A percentile compares a stretch with the other conserved stretches of the same genome.
These are phyloP conservation scores for Casuarina cunninghamiana DNA, from an alignment of 306 rosid species.

Conservation along the genomic window DNA sequence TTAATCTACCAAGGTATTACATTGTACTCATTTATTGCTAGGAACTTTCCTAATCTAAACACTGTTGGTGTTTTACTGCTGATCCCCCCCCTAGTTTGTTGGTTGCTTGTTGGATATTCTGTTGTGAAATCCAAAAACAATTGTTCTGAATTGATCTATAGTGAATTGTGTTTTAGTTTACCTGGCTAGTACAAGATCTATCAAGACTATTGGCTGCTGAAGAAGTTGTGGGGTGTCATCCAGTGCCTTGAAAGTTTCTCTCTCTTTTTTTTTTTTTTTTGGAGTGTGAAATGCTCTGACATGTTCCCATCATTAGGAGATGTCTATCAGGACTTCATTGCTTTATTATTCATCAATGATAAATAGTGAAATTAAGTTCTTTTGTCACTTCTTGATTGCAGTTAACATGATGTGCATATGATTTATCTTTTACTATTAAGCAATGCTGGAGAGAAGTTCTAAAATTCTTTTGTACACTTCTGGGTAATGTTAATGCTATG, in stretches of 20 bases:
- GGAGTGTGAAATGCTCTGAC: not conserved
- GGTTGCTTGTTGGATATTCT: not conserved
- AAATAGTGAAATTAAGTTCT: not conserved
- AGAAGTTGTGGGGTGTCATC: not conserved
- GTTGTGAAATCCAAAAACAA: not conserved
- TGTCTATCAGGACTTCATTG: not conserved
- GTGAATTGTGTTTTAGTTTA: not conserved
- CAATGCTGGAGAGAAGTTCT: not conserved
- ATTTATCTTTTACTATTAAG: not conserved
- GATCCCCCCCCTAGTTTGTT: too few relatives aligned
- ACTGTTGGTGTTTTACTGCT: not conserved
- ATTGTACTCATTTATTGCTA: conserved; percentile 11
- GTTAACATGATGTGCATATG: not conserved
- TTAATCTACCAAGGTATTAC: conserved; percentile 88
- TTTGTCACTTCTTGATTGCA: not conserved
- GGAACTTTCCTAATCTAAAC: conserved; percentile 3
- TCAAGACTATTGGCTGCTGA: not conserved
- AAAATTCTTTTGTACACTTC: not conserved
- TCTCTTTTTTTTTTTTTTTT: not conserved
- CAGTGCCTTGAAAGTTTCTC: not conserved
- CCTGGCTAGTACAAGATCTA: not conserved
- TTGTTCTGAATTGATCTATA: conserved; percentile 3
- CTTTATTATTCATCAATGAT: not conserved
- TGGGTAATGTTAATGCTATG: too few relatives aligned
- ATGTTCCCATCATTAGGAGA: not conserved